These are phyloP conservation scores for Hydrangea macrophylla DNA, from an alignment of 148 eudicot genomes.

Conservation along the genomic window DNA sequence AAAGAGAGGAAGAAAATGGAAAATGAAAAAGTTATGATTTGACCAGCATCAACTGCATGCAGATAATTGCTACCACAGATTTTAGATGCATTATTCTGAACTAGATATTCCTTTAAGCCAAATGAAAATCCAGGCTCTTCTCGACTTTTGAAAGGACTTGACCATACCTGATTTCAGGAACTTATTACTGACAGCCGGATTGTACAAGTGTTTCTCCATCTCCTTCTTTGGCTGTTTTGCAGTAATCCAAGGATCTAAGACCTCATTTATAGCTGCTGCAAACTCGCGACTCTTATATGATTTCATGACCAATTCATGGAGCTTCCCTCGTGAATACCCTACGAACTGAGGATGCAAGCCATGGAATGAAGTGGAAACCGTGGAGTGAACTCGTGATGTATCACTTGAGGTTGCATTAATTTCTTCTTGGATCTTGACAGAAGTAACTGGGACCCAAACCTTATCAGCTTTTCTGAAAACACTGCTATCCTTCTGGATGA, in stretches of 20 bases:
- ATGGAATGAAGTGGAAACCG: slow-evolving; percentile 48
- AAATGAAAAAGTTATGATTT: no score
- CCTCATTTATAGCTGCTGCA: slow-evolving; percentile 92
- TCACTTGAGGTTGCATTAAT: slow-evolving; percentile 28
- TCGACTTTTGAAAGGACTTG: slow-evolving; percentile 8
- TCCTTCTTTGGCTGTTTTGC: slow-evolving; percentile 84
- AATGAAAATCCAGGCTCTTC: background rate
- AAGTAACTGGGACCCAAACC: slow-evolving; percentile 79
- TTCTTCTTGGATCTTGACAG: slow-evolving; percentile 31
- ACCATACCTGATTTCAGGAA: slow-evolving; percentile 41
- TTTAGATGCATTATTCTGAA: background rate
- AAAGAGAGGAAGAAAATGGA: background rate
- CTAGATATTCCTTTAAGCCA: background rate
- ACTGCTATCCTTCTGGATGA: slow-evolving; percentile 60
- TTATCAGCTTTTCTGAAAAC: slow-evolving; percentile 79
- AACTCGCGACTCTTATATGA: slow-evolving; percentile 91
- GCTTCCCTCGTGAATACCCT: slow-evolving; percentile 91
- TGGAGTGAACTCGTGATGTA: slow-evolving; percentile 27
- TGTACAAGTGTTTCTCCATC: slow-evolving; percentile 60
- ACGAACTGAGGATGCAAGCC: slow-evolving; percentile 82
- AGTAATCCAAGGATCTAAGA: slow-evolving; percentile 94
- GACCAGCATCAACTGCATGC: no score
- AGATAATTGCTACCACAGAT: no score
- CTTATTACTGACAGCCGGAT: slow-evolving; percentile 7
- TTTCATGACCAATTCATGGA: slow-evolving; percentile 94